Evolutionary conservation across 2,329 filamentous ascomycete species (phyloP).

Genomic region (Colletotrichum echinochloae): DNA sequence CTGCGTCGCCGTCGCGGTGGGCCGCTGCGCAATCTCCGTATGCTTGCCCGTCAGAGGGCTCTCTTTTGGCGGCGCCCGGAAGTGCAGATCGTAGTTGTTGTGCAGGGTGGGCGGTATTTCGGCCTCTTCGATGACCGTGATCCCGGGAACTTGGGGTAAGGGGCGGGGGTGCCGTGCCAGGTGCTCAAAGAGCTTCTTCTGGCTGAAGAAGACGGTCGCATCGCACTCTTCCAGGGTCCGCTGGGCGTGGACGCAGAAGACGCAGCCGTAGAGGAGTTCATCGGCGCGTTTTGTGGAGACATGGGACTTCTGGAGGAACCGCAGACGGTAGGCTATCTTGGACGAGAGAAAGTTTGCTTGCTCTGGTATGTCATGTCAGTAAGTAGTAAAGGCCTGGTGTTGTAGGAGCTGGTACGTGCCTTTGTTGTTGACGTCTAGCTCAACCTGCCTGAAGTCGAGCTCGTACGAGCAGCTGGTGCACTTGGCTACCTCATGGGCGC

Average conservation of each 20-base stretch:
- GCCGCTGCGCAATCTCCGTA: slow-evolving; percentile 55
- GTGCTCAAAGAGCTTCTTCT: slow-evolving; percentile 65
- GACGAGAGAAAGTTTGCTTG: slow-evolving; percentile 60
- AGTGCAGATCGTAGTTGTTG: slow-evolving; percentile 67
- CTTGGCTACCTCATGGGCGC: slow-evolving; percentile 59
- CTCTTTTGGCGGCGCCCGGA: slow-evolving; percentile 53
- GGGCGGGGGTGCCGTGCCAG: slow-evolving; percentile 66
- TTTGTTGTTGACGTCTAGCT: slow-evolving; percentile 62
- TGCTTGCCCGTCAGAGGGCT: slow-evolving; percentile 58
- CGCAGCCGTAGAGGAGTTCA: slow-evolving; percentile 65
- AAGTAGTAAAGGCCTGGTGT: background rate
- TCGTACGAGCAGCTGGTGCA: slow-evolving; percentile 67
- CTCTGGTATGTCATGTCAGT: slow-evolving; percentile 48
- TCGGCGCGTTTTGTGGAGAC: slow-evolving; percentile 62
- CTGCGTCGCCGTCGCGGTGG: slow-evolving; percentile 59
- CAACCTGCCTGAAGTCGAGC: slow-evolving; percentile 64
- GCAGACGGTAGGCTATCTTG: slow-evolving; percentile 62
- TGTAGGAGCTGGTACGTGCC: slow-evolving; percentile 50
- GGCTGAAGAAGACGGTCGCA: slow-evolving; percentile 67
- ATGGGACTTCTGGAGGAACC: slow-evolving; percentile 69
- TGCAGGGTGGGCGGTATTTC: slow-evolving; percentile 54
- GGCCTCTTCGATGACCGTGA: slow-evolving; percentile 60
- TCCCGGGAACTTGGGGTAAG: slow-evolving; percentile 60
- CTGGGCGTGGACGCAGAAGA: slow-evolving; percentile 65
- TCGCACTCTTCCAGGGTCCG: slow-evolving; percentile 65